Conservation (phyloP, 2,329 filamentous ascomycete species). For the Aspergillus brasiliensis region DNA sequence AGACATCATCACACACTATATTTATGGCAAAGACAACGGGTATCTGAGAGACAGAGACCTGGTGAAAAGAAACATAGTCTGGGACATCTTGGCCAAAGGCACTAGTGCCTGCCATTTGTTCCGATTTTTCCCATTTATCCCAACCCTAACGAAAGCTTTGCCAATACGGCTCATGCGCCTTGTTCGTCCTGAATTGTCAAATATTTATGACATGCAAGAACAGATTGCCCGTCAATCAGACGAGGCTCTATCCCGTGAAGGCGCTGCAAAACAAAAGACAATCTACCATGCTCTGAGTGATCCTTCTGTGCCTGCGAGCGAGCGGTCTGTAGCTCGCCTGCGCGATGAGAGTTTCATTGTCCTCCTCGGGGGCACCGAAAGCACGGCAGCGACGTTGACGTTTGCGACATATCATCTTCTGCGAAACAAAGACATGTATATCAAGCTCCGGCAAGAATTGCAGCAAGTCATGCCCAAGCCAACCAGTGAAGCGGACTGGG, state of each 20-base stretch:
- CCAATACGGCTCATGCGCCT: not conserved
- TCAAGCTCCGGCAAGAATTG: constrained; percentile 32
- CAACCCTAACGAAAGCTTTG: not conserved
- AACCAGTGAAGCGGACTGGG: constrained; percentile 26
- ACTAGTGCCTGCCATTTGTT: not conserved
- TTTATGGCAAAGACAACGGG: constrained; percentile 4
- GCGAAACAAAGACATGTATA: constrained; percentile 17
- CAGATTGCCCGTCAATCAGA: not conserved
- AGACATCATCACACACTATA: constrained; percentile 12
- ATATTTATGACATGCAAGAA: not conserved
- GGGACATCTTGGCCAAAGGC: not conserved
- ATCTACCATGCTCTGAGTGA: not conserved
- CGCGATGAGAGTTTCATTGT: constrained; percentile 42
- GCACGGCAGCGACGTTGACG: constrained; percentile 33
- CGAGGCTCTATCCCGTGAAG: not conserved
- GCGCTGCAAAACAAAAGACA: not conserved
- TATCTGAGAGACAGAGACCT: not conserved
- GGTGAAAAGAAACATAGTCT: not conserved
- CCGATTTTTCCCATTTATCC: not conserved
- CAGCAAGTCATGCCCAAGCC: constrained; percentile 30
- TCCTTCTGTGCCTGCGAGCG: not conserved
- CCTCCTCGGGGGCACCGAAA: constrained; percentile 45
- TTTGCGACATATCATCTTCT: constrained; percentile 31
- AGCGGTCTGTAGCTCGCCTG: constrained; percentile 7
- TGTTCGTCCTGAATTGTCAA: not conserved